These are phyloP conservation scores for Colletotrichum destructivum DNA, from an alignment of 2,329 filamentous ascomycete genomes.

Conservation along the genomic window DNA sequence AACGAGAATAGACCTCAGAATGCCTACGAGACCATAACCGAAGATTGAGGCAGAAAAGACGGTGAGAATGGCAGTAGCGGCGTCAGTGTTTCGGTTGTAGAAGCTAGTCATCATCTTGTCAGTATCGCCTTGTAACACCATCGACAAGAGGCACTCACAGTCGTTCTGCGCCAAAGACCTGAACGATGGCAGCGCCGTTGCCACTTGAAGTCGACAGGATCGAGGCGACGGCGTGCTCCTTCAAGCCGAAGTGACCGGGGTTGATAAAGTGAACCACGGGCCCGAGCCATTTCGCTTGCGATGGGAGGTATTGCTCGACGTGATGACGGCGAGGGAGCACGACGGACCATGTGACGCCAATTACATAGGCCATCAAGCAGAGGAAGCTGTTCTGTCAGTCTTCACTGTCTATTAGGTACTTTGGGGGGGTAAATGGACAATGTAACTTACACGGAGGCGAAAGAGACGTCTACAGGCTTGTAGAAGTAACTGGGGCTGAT, in stretches of 20 bases:
- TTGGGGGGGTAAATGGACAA: fast-evolving
- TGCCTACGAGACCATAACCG: slow-evolving; percentile 34
- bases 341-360: slow-evolving; percentile 39
- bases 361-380: slow-evolving; percentile 38
- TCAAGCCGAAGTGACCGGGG: slow-evolving; percentile 38
- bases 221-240: slow-evolving; percentile 40
- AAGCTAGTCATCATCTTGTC: slow-evolving; percentile 7
- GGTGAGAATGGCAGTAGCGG: slow-evolving; percentile 35
- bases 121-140: neutral
- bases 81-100: slow-evolving; percentile 36
- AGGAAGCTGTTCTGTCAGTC: slow-evolving; percentile 3
- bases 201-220: slow-evolving; percentile 39
- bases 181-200: slow-evolving; percentile 38
- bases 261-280: slow-evolving; percentile 40
- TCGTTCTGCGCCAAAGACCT: slow-evolving; percentile 37
- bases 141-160: slow-evolving; percentile 5
- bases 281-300: slow-evolving; percentile 39
- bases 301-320: slow-evolving; percentile 35
- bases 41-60: slow-evolving; percentile 38
- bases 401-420: neutral
- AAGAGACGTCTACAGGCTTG: slow-evolving; percentile 38
- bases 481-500: slow-evolving; percentile 32
- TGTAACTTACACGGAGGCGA: slow-evolving; percentile 28
- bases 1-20: slow-evolving; percentile 33
- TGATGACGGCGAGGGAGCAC: slow-evolving; percentile 37